These are phyloP conservation scores for Phylloporus rhodoxanthus DNA, from an alignment of 768 basidiomycete species.

Conservation along the genomic window DNA sequence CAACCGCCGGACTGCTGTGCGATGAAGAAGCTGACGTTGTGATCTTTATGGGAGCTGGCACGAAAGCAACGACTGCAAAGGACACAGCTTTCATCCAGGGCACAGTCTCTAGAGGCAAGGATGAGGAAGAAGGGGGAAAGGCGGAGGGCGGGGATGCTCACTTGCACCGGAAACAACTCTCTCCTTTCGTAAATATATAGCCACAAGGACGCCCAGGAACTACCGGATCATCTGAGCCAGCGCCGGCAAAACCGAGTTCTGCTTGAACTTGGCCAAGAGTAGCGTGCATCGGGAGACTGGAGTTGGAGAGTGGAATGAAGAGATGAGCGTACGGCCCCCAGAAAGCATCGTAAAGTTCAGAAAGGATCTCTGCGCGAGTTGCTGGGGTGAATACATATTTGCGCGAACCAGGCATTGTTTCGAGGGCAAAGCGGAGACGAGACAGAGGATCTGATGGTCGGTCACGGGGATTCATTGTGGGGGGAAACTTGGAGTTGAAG, in stretches of 20 bases:
- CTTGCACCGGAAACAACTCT: conserved; percentile 94
- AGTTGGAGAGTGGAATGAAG: conserved; percentile 63
- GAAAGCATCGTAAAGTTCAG: conserved; percentile 75
- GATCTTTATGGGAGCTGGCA: conserved; percentile 75
- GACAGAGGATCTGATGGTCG: conserved; percentile 57
- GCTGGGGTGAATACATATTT: conserved; percentile 73
- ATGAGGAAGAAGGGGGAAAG: neutral
- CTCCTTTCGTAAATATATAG: conserved; percentile 84
- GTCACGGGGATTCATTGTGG: conserved; percentile 52
- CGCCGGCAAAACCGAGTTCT: conserved; percentile 49
- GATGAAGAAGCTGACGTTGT: conserved; percentile 92
- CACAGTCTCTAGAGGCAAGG: conserved; percentile 68
- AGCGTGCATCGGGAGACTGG: conserved; percentile 55
- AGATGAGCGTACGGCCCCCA: conserved; percentile 71
- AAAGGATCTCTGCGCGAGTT: conserved; percentile 74
- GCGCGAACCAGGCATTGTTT: conserved; percentile 74
- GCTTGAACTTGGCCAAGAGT: conserved; percentile 69
- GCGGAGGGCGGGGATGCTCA: conserved; percentile 37
- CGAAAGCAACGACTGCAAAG: conserved; percentile 89
- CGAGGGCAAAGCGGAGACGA: conserved; percentile 68
- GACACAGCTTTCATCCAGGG: conserved; percentile 83
- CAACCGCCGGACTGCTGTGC: conserved; percentile 88
- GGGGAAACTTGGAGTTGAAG: conserved; percentile 45
- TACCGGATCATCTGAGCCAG: conserved; percentile 52
- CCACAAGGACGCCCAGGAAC: conserved; percentile 74